These are phyloP conservation scores for Phytophthora kernoviae DNA, from an alignment of 352 stramenopile genomes.

Conservation along the genomic window DNA sequence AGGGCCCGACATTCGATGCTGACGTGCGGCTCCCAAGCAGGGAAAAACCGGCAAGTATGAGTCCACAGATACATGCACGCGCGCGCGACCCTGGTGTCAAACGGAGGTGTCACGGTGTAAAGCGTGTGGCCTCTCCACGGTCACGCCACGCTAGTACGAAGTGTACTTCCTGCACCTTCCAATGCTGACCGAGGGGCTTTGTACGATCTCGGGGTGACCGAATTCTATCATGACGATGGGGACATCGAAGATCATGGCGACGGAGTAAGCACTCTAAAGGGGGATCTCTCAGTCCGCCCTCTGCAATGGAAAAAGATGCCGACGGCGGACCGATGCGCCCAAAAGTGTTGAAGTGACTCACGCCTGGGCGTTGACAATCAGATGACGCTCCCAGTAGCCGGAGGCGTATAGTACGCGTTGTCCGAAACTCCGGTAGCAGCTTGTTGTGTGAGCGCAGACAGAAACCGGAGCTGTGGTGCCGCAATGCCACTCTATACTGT, in stretches of 20 bases:
- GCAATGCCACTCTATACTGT: neutral
- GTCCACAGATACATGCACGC: neutral
- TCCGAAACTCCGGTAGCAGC: neutral
- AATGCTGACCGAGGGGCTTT: neutral
- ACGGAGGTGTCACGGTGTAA: neutral
- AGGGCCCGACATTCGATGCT: slow-evolving; percentile 1
- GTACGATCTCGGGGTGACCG: slow-evolving; percentile 12
- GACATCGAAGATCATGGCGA: neutral
- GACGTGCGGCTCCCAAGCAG: slow-evolving; percentile 14
- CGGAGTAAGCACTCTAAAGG: neutral
- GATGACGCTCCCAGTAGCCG: too few species aligned
- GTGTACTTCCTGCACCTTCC: slow-evolving; percentile 14
- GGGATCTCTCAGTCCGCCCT: neutral
- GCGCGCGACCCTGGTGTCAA: slow-evolving; percentile 6
- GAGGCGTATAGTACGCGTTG: neutral
- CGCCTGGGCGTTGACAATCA: too few species aligned
- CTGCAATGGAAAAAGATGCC: neutral
- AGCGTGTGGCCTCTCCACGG: neutral
- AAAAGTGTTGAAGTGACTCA: neutral
- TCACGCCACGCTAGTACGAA: neutral
- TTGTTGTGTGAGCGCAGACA: too few species aligned
- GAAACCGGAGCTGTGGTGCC: too few species aligned
- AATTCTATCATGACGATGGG: slow-evolving; percentile 26
- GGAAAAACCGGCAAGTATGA: neutral
- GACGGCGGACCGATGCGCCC: neutral